Percentiles rank a stretch among this genome's conserved stretches.
These are phyloP conservation scores for Komagataella pseudopastoris DNA, from an alignment of 805 yeast genomes.

Conservation along the genomic window DNA sequence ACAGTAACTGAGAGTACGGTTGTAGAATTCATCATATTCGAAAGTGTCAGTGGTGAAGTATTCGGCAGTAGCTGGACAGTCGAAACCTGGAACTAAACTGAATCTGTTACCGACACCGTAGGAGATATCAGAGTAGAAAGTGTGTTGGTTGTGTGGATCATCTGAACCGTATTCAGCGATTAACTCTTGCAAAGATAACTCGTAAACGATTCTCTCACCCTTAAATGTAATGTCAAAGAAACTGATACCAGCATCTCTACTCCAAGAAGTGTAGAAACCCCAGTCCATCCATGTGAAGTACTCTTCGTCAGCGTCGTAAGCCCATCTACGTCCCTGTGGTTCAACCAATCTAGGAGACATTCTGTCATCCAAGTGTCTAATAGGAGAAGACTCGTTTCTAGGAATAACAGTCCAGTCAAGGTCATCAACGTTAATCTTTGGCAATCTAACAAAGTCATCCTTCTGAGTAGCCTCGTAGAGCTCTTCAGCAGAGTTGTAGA, in stretches of 20 bases:
- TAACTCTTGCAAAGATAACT: slow-evolving; percentile 15
- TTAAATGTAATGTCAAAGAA: slow-evolving; percentile 14
- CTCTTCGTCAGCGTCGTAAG: slow-evolving; percentile 10
- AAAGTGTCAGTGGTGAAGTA: slow-evolving; percentile 12
- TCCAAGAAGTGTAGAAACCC: slow-evolving; percentile 14
- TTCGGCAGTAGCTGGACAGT: slow-evolving; percentile 16
- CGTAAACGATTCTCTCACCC: slow-evolving; percentile 16
- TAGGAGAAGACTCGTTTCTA: slow-evolving; percentile 3
- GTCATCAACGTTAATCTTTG: slow-evolving; percentile 4
- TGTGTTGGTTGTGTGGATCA: slow-evolving; percentile 16
- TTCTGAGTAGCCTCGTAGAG: slow-evolving; percentile 11
- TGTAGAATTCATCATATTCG: slow-evolving; percentile 9
- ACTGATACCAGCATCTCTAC: slow-evolving; percentile 13
- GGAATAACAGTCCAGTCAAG: slow-evolving; percentile 7
- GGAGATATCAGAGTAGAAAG: slow-evolving; percentile 11
- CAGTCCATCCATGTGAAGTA: slow-evolving; percentile 18
- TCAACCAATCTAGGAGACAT: slow-evolving; percentile 11
- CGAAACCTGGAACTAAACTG: slow-evolving; percentile 16
- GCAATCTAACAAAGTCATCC: slow-evolving; percentile 8
- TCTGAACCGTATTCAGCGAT: slow-evolving; percentile 17
- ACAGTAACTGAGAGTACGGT: slow-evolving; percentile 8
- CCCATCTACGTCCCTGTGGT: slow-evolving; percentile 16
- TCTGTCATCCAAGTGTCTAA: slow-evolving; percentile 8
- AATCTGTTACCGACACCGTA: slow-evolving; percentile 15
- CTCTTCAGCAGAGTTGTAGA: slow-evolving; percentile 11